These are phyloP conservation scores for Suaeda aralocaspica DNA, from an alignment of 148 eudicot genomes.

Conservation along the genomic window DNA sequence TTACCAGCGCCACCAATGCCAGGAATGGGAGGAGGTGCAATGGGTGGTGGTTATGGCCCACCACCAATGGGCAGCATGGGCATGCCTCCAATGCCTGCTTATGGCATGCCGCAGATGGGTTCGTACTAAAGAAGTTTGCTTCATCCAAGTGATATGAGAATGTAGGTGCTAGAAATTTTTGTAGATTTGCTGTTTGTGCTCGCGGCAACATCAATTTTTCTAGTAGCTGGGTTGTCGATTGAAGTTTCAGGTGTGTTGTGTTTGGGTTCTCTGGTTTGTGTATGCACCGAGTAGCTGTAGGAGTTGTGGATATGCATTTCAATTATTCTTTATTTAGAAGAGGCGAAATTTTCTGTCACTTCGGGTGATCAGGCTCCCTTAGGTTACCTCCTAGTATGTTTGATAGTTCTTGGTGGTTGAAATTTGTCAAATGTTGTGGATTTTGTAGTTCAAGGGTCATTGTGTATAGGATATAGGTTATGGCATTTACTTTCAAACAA, in stretches of 20 bases:
- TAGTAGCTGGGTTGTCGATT: conserved; percentile 10
- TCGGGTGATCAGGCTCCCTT: conserved; percentile 15
- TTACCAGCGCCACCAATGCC: conserved; percentile 93
- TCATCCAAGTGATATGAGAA: conserved; percentile 3
- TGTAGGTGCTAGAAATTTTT: conserved; percentile 28
- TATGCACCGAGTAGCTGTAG: conserved; percentile 13
- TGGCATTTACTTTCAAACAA: neutral
- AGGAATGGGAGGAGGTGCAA: conserved; percentile 68
- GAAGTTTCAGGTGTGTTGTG: conserved; percentile 7
- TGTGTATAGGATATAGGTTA: conserved; percentile 29
- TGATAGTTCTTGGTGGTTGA: conserved; percentile 4
- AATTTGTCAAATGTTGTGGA: conserved; percentile 4
- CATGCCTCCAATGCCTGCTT: conserved; percentile 97
- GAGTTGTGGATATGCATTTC: conserved; percentile 26
- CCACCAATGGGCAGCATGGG: conserved; percentile 84
- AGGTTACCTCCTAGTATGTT: conserved; percentile 16
- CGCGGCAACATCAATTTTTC: conserved; percentile 26
- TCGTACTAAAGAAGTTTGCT: conserved; percentile 39
- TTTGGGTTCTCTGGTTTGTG: neutral
- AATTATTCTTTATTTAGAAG: conserved; percentile 26
- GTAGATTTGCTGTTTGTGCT: conserved; percentile 23
- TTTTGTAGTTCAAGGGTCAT: conserved; percentile 22
- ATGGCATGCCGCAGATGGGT: conserved; percentile 96
- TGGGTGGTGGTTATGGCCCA: conserved; percentile 67
- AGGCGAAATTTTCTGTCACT: conserved; percentile 6